phyloP scores from a whole-genome alignment of 257 asterid genomes.

The Nicotiana otophora region DNA sequence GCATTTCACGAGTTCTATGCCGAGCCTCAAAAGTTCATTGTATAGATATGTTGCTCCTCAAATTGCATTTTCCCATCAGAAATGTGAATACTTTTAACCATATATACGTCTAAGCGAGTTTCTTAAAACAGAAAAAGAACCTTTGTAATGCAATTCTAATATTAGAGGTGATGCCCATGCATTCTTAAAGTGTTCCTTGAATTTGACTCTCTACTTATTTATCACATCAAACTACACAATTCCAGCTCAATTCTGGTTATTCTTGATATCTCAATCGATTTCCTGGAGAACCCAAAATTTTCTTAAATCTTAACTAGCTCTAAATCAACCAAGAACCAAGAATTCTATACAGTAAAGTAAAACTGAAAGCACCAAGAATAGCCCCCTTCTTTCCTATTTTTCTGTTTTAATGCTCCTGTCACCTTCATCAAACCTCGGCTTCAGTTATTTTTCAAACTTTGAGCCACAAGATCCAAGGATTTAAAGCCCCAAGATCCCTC shows the following conservation, averaged over 20 bases:
- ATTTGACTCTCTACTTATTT: background rate
- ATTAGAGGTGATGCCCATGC: background rate
- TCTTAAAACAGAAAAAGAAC: too few relatives aligned
- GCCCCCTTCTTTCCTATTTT: background rate
- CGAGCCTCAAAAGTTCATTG: background rate
- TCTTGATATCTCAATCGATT: background rate
- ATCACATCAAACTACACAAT: background rate
- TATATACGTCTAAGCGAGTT: background rate
- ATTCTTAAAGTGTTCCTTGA: background rate
- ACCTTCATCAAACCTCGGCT: background rate
- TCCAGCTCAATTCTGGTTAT: background rate
- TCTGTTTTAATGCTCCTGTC: background rate
- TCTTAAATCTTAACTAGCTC: background rate
- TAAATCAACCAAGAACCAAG: background rate
- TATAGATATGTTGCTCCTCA: background rate
- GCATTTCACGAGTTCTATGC: background rate
- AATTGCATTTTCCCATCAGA: background rate
- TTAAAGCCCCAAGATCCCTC: background rate
- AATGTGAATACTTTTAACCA: background rate
- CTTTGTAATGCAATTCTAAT: background rate
- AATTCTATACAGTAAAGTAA: background rate
- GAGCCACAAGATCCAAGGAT: background rate
- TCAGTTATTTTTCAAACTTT: background rate
- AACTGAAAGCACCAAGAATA: background rate
- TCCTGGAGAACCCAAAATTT: background rate